Percentiles rank a stretch among this genome's conserved stretches.
Conservation (phyloP, 192 early-diverging fungal species). For the Coemansia sp. region DNA sequence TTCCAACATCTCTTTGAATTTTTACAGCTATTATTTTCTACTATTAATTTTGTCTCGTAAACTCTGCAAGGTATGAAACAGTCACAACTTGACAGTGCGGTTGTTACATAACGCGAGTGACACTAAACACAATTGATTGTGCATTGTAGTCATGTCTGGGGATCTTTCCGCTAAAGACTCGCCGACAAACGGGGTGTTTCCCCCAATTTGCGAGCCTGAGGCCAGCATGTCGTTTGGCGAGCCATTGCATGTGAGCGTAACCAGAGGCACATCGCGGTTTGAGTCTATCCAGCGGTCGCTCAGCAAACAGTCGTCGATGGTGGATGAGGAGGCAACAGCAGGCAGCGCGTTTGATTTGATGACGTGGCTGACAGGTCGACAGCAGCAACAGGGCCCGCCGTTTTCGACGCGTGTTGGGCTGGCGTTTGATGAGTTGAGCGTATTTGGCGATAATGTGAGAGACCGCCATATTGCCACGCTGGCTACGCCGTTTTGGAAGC, state of each 20-base stretch:
- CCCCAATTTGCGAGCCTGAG: constrained; percentile 3
- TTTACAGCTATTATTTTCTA: too few relatives aligned
- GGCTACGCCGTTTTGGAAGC: constrained; percentile 21
- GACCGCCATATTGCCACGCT: constrained; percentile 47
- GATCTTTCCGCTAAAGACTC: constrained; percentile 2
- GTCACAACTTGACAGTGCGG: too few relatives aligned
- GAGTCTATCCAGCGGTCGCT: constrained; percentile 34
- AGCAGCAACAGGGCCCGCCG: constrained; percentile 26
- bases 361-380: constrained; percentile 21
- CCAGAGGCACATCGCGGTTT: constrained; percentile 33
- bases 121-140: too few relatives aligned
- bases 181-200: constrained; percentile 7
- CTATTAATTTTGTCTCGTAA: too few relatives aligned
- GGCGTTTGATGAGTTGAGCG: constrained; percentile 33
- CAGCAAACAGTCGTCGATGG: constrained; percentile 9
- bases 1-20: too few relatives aligned
- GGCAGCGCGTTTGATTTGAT: constrained; percentile 20
- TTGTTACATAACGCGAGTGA: too few relatives aligned
- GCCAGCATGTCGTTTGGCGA: constrained; percentile 43
- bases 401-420: constrained; percentile 52
- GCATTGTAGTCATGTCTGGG: background rate
- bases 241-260: constrained; percentile 43
- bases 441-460: constrained; percentile 38
- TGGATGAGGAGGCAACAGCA: constrained; percentile 13
- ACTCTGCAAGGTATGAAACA: too few relatives aligned